Evolutionary conservation across 371 early-diverging fungal species (phyloP), one percentile per base, ranked within the genome.

Genomic region (Mucor mucedo): DNA sequence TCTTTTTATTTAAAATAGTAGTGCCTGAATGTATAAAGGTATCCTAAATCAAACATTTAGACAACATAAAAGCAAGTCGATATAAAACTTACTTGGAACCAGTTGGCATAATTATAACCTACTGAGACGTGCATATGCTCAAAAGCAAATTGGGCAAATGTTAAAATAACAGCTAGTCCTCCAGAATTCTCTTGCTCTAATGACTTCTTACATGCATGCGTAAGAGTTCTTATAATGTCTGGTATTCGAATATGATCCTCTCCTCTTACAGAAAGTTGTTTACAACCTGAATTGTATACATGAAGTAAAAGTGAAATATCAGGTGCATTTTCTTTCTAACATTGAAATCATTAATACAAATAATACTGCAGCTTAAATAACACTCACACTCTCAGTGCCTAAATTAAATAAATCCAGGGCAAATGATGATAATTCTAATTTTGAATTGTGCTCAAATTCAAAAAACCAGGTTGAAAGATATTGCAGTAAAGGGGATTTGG

Each of bases 51-150:
- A 27, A 11, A 29, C 3, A 14, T 7, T 27, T 59, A 30, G 5
- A 11, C 10, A 49, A 29, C 2, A 9, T 28, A 11, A 9, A 30
- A 30, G 4, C 32, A 7, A 50, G 21, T 27, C 3, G 3, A 41
- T 52, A 6, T 21, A 42, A 35, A 29, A 53, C 44, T n/a, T 65
- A 65, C 70, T 49, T 71, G 60, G 44, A 71, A 71, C 71, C 71
- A 71, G 10, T 45, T 33, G 4, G 61, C 53, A 27, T 68, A 71
- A 10, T 52, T 56, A 10, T 68, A 38, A 8, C 64, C 68, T 7
- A 69, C 40, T 16, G 60, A 21, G 8, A 29, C 30, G 14, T 60
- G 60, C 48, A 64, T 48, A 35, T 64, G 60, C 14, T 68, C 52
- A 16, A 71, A 28, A 11, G 65, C 40, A 13, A 71, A 28, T 48